These are phyloP conservation scores for Rhynchospora breviuscula DNA, from an alignment of 176 grass and related monocot species.

Conservation along the genomic window DNA sequence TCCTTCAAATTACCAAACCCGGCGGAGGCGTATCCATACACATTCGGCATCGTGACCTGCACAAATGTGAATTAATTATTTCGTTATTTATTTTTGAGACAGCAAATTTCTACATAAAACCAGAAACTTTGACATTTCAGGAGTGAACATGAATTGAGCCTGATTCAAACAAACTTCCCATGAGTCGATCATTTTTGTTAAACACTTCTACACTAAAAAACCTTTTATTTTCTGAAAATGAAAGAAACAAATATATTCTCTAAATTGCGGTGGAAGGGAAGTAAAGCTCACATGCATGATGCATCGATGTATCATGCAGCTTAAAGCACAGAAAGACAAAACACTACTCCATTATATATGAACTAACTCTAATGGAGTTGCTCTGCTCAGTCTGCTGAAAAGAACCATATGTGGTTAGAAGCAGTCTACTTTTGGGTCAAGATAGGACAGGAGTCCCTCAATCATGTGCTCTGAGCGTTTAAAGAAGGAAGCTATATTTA, in stretches of 20 bases:
- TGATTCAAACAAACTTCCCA: neutral
- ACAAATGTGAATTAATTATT: no score
- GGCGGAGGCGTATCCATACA: no score
- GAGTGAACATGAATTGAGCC: neutral
- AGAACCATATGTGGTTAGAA: neutral
- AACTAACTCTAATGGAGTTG: neutral
- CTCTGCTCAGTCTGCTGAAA: neutral
- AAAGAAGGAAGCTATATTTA: conserved; percentile 1
- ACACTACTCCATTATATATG: neutral
- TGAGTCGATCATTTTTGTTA: neutral
- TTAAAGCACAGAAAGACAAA: conserved; percentile 5
- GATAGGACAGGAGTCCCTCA: neutral
- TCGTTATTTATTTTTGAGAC: no score
- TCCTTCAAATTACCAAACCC: no score
- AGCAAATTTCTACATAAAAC: no score
- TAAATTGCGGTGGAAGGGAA: neutral
- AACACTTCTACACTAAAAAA: neutral
- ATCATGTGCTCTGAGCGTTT: conserved; percentile 1
- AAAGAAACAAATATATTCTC: neutral
- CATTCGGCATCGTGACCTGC: no score
- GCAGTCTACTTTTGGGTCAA: neutral
- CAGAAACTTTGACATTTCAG: no score
- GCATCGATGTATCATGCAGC: neutral
- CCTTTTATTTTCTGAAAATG: neutral
- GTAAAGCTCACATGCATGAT: conserved; percentile 8